phyloP scores from a whole-genome alignment of 352 stramenopile genomes.

The Paralagenidium karlingii region DNA sequence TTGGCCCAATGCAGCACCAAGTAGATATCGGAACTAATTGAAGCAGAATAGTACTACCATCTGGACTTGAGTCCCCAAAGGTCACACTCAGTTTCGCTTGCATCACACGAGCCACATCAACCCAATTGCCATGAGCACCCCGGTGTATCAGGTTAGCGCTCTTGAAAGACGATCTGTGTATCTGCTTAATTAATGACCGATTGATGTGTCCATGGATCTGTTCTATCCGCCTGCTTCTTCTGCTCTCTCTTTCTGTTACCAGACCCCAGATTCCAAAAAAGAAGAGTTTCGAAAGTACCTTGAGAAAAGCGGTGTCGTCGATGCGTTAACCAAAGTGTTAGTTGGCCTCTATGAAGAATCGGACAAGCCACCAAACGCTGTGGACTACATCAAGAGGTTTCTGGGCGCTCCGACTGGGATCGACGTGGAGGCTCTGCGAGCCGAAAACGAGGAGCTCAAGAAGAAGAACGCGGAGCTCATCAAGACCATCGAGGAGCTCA shows the following conservation, averaged over 20 bases:
- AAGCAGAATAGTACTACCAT: no score
- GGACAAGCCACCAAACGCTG: constrained; percentile 91
- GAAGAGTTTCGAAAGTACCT: constrained; percentile 98
- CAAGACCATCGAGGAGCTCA: constrained; percentile 85
- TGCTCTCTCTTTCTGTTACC: neutral
- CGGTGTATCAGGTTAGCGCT: no score
- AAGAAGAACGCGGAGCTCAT: constrained; percentile 87
- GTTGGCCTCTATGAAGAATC: constrained; percentile 95
- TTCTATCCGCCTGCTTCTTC: no score
- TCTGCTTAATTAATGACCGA: no score
- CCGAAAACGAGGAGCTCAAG: constrained; percentile 88
- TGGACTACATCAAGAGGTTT: constrained; percentile 97
- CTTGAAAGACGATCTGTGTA: no score
- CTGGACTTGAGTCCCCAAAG: no score
- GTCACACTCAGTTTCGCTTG: no score
- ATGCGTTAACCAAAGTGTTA: constrained; percentile 95
- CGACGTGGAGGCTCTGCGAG: constrained; percentile 79
- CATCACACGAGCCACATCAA: no score
- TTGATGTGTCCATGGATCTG: no score
- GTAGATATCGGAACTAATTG: constrained; percentile 1
- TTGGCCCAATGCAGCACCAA: constrained; percentile 47
- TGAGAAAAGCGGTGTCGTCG: constrained; percentile 95
- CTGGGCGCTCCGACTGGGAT: constrained; percentile 87
- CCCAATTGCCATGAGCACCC: no score
- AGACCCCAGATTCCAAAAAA: constrained; percentile 96